Base-by-base conservation (phyloP, 495 filamentous ascomycete species). In the Penicillium verhagenii region DNA sequence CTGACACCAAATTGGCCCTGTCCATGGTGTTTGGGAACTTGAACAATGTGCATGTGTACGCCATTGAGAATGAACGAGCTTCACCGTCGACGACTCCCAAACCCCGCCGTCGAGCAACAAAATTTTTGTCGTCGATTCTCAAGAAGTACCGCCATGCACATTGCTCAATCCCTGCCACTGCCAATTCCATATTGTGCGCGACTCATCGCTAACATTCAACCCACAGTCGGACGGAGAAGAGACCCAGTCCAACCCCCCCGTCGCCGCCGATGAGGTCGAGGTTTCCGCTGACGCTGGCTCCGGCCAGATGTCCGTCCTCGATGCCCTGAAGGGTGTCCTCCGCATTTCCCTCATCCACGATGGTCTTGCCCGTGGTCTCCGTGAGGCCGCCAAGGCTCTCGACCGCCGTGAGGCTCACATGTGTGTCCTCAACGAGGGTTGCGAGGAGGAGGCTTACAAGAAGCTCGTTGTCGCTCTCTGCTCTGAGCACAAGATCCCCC, bases 381-480 rank as follows among this genome's bases (percentile, higher is more conserved):
- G 95, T 61, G 94, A 98, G 79, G 95, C 95, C 49, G 87, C 84
- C 79, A 98, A 98, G 85, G 91, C 94, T 48, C 88, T 98, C 56
- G 95, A 97, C 78, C 84, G 94, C 65, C 89, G 95, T 61, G 90
- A 98, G 83, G 94, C 94, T 24, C 95, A 98, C 78, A 96, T 98
- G 91, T 97, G 95, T 78, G 94, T 98, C 64, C 85, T 98, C 54
- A 97, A 97, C 82, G 94, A 98, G 84, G 86, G 78, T 58, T 98
- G 94, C 81, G 94, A 97, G 80, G 95, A 98, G 84, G 94, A 98
- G 83, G 93, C 94, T 59, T 98, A 98, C 83, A 98, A 98, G 90
- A 98, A 98, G 86, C 85, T 98, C 46, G 93, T 98, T 61, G 90
- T 97, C 58, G 94, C 94, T 60, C 85, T 98, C 50, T 98, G 94